Evolutionary conservation across 2,329 filamentous ascomycete species (phyloP).

Genomic region (Geosmithia morbida): DNA sequence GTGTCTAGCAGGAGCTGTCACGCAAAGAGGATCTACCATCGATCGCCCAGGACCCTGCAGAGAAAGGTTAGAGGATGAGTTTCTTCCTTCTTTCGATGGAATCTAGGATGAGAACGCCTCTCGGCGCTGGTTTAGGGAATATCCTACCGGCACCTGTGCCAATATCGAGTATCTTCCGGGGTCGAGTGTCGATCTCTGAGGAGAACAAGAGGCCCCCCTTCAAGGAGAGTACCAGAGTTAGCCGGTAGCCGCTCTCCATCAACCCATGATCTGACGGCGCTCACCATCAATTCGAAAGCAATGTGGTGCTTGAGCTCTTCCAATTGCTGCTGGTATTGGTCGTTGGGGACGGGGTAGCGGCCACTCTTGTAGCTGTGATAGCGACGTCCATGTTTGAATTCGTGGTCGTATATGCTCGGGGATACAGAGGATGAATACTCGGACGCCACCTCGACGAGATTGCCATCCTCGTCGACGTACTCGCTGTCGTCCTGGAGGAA

Average conservation of each 20-base stretch:
- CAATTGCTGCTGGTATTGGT: constrained; percentile 27
- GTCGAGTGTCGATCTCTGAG: constrained; percentile 21
- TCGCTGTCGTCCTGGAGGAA: constrained; percentile 6
- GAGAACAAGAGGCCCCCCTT: constrained; percentile 23
- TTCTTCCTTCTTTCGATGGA: too few species aligned
- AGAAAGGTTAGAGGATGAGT: not conserved
- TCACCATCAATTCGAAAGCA: constrained; percentile 27
- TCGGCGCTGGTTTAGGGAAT: not conserved
- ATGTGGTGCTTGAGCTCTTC: constrained; percentile 29
- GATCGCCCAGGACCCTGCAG: constrained; percentile 35
- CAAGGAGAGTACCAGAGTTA: not conserved
- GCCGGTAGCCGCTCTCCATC: not conserved
- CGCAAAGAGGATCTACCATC: constrained; percentile 16
- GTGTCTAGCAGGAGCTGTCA: not conserved
- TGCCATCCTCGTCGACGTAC: constrained; percentile 7
- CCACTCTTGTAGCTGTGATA: constrained; percentile 28
- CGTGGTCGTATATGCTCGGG: constrained; percentile 17
- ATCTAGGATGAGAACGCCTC: not conserved
- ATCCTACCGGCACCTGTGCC: constrained; percentile 32
- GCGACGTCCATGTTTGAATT: constrained; percentile 17
- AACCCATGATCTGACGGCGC: not conserved
- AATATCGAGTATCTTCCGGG: constrained; percentile 28
- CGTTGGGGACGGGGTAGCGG: constrained; percentile 31
- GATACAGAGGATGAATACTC: constrained; percentile 16
- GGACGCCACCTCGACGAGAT: constrained; percentile 8